Evolutionary conservation across 768 basidiomycete species (phyloP).

Genomic region (Leccinum longicurvipes): DNA sequence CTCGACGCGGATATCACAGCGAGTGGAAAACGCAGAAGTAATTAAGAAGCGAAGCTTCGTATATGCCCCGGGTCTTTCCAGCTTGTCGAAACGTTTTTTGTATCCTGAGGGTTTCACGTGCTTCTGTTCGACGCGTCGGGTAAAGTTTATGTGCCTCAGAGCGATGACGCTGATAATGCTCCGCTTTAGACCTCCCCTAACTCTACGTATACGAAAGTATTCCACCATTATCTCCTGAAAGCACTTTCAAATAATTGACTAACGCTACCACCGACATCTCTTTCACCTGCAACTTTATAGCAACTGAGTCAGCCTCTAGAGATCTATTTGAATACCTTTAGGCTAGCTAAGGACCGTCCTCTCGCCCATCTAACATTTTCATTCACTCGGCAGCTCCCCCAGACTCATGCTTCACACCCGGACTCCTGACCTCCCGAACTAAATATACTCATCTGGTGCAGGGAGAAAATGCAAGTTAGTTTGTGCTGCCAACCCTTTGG

Average conservation of each 20-base stretch:
- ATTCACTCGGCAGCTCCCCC: too few relatives aligned
- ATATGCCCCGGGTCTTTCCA: background rate
- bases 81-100: background rate
- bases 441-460: too few relatives aligned
- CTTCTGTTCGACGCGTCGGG: background rate
- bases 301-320: too few relatives aligned
- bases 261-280: slow-evolving; percentile 17
- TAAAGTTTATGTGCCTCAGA: background rate
- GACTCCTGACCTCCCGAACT: too few relatives aligned
- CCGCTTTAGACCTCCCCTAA: background rate
- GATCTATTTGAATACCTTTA: too few relatives aligned
- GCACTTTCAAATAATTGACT: background rate
- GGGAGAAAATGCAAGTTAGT: too few relatives aligned
- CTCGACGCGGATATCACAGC: too few relatives aligned
- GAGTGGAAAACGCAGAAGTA: background rate
- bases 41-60: background rate
- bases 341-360: background rate
- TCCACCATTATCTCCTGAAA: background rate
- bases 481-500: too few relatives aligned
- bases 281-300: background rate
- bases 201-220: background rate
- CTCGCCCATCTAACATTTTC: background rate
- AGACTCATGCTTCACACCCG: too few relatives aligned
- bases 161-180: background rate
- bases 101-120: background rate